A percentile compares a stretch with the other conserved stretches of the same genome.
These are phyloP conservation scores for Yamadazyma sp. DNA, from an alignment of 1,139 yeast genomes.

Conservation along the genomic window DNA sequence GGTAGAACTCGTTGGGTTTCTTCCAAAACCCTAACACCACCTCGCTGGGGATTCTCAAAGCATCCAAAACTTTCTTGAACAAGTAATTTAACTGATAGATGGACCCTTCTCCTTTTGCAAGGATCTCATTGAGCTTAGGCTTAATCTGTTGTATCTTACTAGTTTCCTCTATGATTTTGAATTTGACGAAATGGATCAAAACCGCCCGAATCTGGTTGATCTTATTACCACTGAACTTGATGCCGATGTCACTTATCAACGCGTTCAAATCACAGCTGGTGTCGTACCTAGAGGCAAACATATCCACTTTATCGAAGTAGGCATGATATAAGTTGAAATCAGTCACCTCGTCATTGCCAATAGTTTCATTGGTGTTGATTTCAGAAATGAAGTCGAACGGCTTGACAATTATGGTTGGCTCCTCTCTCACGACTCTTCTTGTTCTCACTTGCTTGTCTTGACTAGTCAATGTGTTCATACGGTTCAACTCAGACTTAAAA, in stretches of 20 bases:
- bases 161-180: conserved; percentile 38
- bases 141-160: conserved; percentile 39
- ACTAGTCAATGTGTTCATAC: conserved; percentile 73
- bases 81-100: conserved; percentile 76
- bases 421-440: conserved; percentile 65
- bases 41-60: conserved; percentile 71
- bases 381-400: conserved; percentile 66
- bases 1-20: conserved; percentile 62
- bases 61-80: conserved; percentile 70
- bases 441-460: conserved; percentile 72
- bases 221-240: conserved; percentile 37
- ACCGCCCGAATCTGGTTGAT: conserved; percentile 40
- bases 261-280: conserved; percentile 39
- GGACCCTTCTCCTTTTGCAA: conserved; percentile 45
- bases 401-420: conserved; percentile 62
- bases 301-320: conserved; percentile 30
- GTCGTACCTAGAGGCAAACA: conserved; percentile 33
- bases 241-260: conserved; percentile 45
- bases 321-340: conserved; percentile 11
- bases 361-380: conserved; percentile 44
- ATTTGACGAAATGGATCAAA: conserved; percentile 41
- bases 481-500: conserved; percentile 56
- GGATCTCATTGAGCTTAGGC: conserved; percentile 41
- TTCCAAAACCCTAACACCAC: conserved; percentile 82
- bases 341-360: conserved; percentile 23